Base-by-base conservation (phyloP, 768 basidiomycete genomes). In the Asterophora parasitica region DNA sequence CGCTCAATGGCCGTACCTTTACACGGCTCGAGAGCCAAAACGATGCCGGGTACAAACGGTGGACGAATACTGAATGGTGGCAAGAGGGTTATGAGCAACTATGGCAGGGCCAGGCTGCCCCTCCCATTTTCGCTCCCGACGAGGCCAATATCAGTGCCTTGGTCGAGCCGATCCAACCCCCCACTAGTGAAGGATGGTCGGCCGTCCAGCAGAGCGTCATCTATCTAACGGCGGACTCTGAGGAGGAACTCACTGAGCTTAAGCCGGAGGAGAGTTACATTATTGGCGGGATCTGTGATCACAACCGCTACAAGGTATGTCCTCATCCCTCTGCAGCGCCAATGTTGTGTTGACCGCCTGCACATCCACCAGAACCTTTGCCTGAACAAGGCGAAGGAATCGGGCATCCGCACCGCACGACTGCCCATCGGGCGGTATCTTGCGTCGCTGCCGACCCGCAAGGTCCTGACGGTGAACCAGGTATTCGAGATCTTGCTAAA, bases 381-480 rank as follows among this genome's bases (percentile, higher is more conserved):
- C 63, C 73, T 88, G 47, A 77, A 91, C 64, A 96, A 94, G 66
- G 91, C 96, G 3, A 72, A 78, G 32, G 70, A 71, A 42, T 78
- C 86, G 31, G 79, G 78, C 4, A 77, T 98, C 46, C 79, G 84
- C 35, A 87, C 92, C 33, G 96, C 93, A 4, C 84, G 89, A 42
- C 79, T 99, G 46, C 96, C 96, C 3, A 98, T 99, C 46, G 90
- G 92, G n/a, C 85, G 83, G 46, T 96, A 90, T 63, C 72, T 98
- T 30, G 76, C 85, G 36, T 78, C 85, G 40, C 72, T 99, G 48
- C 77, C 85, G 27, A 93, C 94, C 8, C 83, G 96, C 52, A 98
- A 97, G 60, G 92, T 99, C 27, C 74, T 99, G 53, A 99, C 96
- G 1, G 93, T 99, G 45, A 98, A 99, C 65, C 96, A 97, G 68